Conservation (phyloP, 1,284 basidiomycete species). For the Boletus austroedulis region DNA sequence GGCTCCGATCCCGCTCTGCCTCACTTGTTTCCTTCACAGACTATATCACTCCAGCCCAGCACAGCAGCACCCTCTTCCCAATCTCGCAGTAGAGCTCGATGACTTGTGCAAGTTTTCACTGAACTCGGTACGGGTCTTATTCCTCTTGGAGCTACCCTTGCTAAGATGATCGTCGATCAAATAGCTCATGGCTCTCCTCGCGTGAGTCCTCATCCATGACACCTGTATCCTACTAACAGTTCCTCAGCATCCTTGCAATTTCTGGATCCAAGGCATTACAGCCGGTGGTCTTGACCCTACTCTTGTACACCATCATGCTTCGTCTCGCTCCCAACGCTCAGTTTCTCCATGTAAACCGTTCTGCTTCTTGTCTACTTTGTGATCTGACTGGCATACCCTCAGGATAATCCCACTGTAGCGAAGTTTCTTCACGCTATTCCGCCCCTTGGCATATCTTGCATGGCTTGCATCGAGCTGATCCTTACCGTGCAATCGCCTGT, state of each 20-base stretch:
- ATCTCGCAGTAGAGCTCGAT: constrained; percentile 3
- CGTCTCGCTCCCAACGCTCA: constrained; percentile 11
- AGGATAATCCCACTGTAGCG: constrained; percentile 11
- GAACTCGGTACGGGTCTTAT: constrained; percentile 9
- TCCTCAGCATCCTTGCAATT: constrained; percentile 12
- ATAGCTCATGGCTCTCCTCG: constrained; percentile 19
- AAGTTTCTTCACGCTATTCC: constrained; percentile 22
- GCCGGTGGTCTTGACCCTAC: constrained; percentile 13
- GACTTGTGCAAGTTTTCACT: constrained; percentile 15
- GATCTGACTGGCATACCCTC: background rate
- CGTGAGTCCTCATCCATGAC: constrained; percentile 8
- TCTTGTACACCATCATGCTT: constrained; percentile 24
- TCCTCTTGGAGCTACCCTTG: background rate
- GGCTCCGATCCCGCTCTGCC: too few relatives aligned
- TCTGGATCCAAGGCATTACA: constrained; percentile 6
- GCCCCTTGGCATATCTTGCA: constrained; percentile 9
- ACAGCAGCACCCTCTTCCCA: background rate
- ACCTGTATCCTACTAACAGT: background rate
- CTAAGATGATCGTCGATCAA: background rate
- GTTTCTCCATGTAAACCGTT: constrained; percentile 7
- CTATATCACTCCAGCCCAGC: background rate
- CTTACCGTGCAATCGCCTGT: constrained; percentile 4
- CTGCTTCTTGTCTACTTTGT: too few relatives aligned
- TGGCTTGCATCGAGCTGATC: constrained; percentile 14
- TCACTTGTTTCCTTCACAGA: background rate